Percentiles rank a stretch among this genome's conserved stretches.
Evolutionary conservation across 2,329 filamentous ascomycete genomes (phyloP).

Genomic region (Beauveria varroae): DNA sequence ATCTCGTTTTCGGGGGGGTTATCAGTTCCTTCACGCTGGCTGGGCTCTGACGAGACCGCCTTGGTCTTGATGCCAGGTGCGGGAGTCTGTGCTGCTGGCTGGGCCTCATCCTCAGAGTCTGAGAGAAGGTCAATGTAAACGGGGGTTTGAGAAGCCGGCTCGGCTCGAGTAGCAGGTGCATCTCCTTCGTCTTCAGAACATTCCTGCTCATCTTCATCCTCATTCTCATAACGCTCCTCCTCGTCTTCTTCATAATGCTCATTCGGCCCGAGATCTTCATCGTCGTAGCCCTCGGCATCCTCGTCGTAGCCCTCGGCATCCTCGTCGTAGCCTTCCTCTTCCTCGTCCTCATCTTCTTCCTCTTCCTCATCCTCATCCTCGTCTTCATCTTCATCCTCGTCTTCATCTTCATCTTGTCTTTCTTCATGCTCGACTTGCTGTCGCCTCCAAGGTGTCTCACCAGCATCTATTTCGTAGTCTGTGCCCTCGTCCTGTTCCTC

Average conservation of each 20-base stretch:
- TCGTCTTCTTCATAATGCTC: constrained; percentile 17
- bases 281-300: constrained; percentile 13
- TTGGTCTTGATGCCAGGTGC: background rate
- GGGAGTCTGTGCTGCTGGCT: constrained; percentile 10
- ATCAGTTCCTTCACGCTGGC: background rate
- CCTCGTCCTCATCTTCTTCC: constrained; percentile 8
- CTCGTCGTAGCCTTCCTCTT: constrained; percentile 4
- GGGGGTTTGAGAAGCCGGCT: constrained; percentile 16
- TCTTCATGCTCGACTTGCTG: constrained; percentile 13
- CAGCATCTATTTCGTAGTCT: constrained; percentile 1
- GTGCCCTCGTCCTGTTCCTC: constrained; percentile 20
- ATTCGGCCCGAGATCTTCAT: background rate
- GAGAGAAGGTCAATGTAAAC: constrained; percentile 32
- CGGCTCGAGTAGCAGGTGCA: background rate
- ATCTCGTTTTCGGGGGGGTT: background rate
- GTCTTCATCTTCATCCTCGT: background rate
- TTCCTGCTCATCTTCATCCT: constrained; percentile 11
- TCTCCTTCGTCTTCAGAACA: constrained; percentile 12
- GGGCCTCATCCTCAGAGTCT: constrained; percentile 24
- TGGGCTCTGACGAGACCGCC: background rate
- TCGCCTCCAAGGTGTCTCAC: background rate
- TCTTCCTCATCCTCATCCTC: constrained; percentile 14
- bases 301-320: constrained; percentile 15
- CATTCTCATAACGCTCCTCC: constrained; percentile 13
- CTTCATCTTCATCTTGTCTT: constrained; percentile 13